Conservation (phyloP, 1,139 yeast species). For the Magnusiomyces ingens region DNA sequence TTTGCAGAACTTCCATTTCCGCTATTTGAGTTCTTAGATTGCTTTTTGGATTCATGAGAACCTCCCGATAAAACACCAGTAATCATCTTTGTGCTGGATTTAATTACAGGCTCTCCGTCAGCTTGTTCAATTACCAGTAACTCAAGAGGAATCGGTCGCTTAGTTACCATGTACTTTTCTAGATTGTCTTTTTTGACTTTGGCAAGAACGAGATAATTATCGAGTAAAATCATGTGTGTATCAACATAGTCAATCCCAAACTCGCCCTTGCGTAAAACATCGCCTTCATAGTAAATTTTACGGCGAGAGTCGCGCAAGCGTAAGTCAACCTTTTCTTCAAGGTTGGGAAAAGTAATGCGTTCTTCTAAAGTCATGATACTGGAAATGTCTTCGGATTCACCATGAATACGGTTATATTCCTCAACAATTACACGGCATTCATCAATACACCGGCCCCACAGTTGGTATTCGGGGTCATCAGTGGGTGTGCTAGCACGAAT, state of each 20-base stretch:
- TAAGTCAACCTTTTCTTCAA: constrained; percentile 36
- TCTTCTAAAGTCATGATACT: constrained; percentile 33
- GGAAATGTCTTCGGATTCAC: constrained; percentile 38
- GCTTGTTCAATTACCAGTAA: constrained; percentile 32
- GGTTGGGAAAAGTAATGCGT: constrained; percentile 35
- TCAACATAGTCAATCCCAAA: constrained; percentile 43
- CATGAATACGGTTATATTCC: constrained; percentile 43
- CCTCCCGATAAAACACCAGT: constrained; percentile 15
- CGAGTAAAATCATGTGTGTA: constrained; percentile 56
- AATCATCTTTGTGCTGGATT: constrained; percentile 27
- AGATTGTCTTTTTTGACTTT: constrained; percentile 39
- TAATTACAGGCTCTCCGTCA: constrained; percentile 32
- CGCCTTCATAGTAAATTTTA: constrained; percentile 53
- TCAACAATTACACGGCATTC: constrained; percentile 41
- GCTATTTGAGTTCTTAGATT: too few relatives aligned
- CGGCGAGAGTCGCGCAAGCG: constrained; percentile 53
- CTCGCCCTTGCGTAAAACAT: constrained; percentile 56
- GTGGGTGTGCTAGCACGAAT: constrained; percentile 47
- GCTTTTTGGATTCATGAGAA: neutral
- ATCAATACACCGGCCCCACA: constrained; percentile 49
- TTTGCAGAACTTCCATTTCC: too few relatives aligned
- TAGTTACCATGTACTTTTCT: constrained; percentile 16
- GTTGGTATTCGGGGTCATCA: constrained; percentile 49
- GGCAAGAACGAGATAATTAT: constrained; percentile 64
- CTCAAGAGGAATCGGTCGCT: constrained; percentile 37